Evolutionary conservation across 495 filamentous ascomycete species (phyloP).

Genomic region (Xylaria intraflava): DNA sequence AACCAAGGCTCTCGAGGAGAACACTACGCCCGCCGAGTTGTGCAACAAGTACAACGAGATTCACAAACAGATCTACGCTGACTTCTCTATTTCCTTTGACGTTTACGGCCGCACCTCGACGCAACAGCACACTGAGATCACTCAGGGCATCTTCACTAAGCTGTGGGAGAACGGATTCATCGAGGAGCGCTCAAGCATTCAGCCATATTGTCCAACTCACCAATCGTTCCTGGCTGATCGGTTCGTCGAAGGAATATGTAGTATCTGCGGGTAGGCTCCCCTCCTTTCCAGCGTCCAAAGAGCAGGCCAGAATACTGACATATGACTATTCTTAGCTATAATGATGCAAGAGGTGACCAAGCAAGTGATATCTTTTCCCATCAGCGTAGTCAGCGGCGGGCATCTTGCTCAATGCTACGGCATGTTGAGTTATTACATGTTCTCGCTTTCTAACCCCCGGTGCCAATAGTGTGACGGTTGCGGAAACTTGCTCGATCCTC

Average conservation of each 20-base stretch:
- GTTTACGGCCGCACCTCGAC: slow-evolving; percentile 34
- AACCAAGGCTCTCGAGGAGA: slow-evolving; percentile 32
- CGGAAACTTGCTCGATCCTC: slow-evolving; percentile 59
- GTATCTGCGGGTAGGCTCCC: slow-evolving; percentile 5
- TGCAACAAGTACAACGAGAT: slow-evolving; percentile 35
- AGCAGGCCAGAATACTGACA: background rate
- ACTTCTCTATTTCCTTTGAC: slow-evolving; percentile 34
- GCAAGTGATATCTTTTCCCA: background rate
- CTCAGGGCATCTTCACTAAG: slow-evolving; percentile 75
- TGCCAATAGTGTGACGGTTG: slow-evolving; percentile 66
- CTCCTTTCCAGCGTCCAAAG: background rate
- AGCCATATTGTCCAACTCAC: slow-evolving; percentile 84
- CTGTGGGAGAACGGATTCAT: slow-evolving; percentile 75
- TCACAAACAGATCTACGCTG: slow-evolving; percentile 30
- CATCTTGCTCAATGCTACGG: background rate
- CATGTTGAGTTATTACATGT: too few species aligned
- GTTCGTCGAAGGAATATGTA: slow-evolving; percentile 35
- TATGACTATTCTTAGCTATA: background rate
- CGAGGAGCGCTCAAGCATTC: slow-evolving; percentile 64
- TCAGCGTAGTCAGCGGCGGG: background rate
- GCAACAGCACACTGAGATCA: slow-evolving; percentile 64
- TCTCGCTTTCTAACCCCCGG: background rate
- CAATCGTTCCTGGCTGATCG: slow-evolving; percentile 84
- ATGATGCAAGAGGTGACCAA: background rate
- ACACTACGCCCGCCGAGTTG: slow-evolving; percentile 29